Percentiles rank a stretch among this genome's conserved stretches.
Conservation (phyloP, 202 grass and related monocot species). For the Schoenoplectus tabernaemontani region DNA sequence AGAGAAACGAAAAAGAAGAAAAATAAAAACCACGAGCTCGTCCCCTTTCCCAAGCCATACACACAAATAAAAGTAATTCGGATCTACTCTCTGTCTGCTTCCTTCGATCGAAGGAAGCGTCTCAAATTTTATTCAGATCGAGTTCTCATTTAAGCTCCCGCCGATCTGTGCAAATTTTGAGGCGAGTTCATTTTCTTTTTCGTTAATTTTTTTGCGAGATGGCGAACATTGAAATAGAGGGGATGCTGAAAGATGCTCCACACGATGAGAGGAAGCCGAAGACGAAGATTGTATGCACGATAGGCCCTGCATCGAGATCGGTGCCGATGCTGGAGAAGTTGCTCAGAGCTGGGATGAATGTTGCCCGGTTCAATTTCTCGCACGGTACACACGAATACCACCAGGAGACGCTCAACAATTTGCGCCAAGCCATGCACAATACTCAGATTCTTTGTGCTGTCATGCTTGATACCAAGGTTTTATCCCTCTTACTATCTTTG, state of each 20-base stretch:
- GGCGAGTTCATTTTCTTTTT: not conserved
- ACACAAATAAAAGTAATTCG: not conserved
- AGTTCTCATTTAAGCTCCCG: not conserved
- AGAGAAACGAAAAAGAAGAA: not conserved
- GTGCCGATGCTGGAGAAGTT: conserved; percentile 68
- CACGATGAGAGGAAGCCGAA: conserved; percentile 40
- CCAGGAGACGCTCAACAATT: conserved; percentile 76
- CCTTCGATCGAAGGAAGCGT: not conserved
- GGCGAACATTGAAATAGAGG: conserved; percentile 26
- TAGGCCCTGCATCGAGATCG: conserved; percentile 75
- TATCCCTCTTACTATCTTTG: not conserved
- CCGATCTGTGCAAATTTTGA: not conserved
- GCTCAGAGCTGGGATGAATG: conserved; percentile 70
- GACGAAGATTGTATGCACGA: conserved; percentile 93
- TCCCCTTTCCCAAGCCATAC: too few species aligned
- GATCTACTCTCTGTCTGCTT: not conserved
- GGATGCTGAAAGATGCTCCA: conserved; percentile 1
- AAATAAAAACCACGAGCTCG: not conserved
- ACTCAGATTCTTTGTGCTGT: conserved; percentile 69
- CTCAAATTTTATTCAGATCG: not conserved
- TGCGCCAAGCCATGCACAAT: conserved; percentile 48
- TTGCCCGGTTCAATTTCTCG: conserved; percentile 83
- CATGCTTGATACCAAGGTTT: conserved; percentile 78
- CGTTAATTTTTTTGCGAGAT: not conserved
- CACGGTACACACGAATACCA: conserved; percentile 87